Percentiles rank a stretch among this genome's conserved stretches.
phyloP scores from a whole-genome alignment of 805 yeast genomes.

The Yamadazyma sp. region DNA sequence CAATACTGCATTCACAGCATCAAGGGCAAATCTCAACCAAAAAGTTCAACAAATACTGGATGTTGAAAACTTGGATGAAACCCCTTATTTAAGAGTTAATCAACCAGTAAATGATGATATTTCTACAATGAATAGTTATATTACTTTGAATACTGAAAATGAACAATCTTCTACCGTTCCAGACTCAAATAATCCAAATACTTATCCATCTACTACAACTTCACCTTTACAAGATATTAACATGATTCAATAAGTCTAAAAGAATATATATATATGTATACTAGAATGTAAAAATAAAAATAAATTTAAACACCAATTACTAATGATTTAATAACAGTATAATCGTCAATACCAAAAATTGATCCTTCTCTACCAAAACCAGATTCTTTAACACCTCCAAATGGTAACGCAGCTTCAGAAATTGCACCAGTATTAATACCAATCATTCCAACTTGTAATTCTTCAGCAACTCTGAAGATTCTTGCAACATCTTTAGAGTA shows the following conservation, averaged over 20 bases:
- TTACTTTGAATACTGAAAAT: neutral
- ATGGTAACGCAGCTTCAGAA: slow-evolving; percentile 59
- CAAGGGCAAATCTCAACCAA: slow-evolving; percentile 3
- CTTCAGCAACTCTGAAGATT: slow-evolving; percentile 61
- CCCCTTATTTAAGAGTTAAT: slow-evolving; percentile 11
- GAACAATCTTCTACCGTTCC: neutral
- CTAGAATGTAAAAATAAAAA: too few species aligned
- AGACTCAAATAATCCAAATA: too few species aligned
- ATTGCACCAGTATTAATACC: slow-evolving; percentile 76
- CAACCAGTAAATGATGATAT: too few species aligned
- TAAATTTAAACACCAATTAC: slow-evolving; percentile 40
- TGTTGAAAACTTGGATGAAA: slow-evolving; percentile 18
- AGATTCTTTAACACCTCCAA: slow-evolving; percentile 61
- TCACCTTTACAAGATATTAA: too few species aligned
- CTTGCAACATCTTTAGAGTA: slow-evolving; percentile 54
- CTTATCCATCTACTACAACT: too few species aligned
- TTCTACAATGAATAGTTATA: too few species aligned
- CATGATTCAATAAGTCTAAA: too few species aligned
- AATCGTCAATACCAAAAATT: slow-evolving; percentile 59
- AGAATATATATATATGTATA: too few species aligned
- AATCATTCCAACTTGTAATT: slow-evolving; percentile 74
- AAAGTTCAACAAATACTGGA: slow-evolving; percentile 22
- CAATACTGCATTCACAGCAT: slow-evolving; percentile 11
- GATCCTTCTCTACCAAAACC: slow-evolving; percentile 75
- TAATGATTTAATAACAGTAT: slow-evolving; percentile 56